Conservation (phyloP, 305 asterid genomes). For the Withania somnifera region DNA sequence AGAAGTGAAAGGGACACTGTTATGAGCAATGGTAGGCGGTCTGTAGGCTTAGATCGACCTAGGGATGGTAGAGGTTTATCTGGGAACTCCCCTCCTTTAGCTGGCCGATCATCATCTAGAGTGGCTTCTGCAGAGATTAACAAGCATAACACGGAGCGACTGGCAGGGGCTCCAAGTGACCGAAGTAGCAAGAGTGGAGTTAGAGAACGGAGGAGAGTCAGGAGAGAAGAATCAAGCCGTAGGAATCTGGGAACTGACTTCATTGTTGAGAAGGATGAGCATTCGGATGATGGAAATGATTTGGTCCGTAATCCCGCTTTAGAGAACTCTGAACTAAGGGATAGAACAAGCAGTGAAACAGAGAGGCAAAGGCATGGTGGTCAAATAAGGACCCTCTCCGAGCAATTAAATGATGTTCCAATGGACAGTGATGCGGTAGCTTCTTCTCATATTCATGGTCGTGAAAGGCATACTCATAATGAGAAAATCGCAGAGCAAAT, state of each 20-base stretch:
- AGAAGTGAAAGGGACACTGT: too few relatives aligned
- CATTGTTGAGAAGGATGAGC: conserved; percentile 16
- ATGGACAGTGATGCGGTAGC: conserved; percentile 60
- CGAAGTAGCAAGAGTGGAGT: conserved; percentile 30
- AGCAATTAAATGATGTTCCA: conserved; percentile 39
- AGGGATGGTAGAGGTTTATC: conserved; percentile 25
- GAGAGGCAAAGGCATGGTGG: conserved; percentile 29
- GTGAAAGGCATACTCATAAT: conserved; percentile 23
- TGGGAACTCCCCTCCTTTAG: conserved; percentile 37
- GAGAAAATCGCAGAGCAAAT: conserved; percentile 30
- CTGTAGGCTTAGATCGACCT: too few relatives aligned
- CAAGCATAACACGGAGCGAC: conserved; percentile 14
- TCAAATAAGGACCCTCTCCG: conserved; percentile 44
- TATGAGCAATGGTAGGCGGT: too few relatives aligned
- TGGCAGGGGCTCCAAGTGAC: conserved; percentile 20
- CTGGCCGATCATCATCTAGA: conserved; percentile 14
- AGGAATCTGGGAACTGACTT: conserved; percentile 26
- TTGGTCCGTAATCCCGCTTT: conserved; percentile 22
- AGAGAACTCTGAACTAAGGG: conserved; percentile 37
- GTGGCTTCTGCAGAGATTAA: conserved; percentile 16
- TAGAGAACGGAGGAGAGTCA: conserved; percentile 32
- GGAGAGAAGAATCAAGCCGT: conserved; percentile 37
- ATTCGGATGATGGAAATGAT: conserved; percentile 17
- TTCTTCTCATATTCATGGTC: conserved; percentile 40
- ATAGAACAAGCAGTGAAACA: conserved; percentile 20